Evolutionary conservation across 75 land plant genomes (phyloP), one percentile per base, ranked within the genome.

Genomic region (Azolla pinnata): DNA sequence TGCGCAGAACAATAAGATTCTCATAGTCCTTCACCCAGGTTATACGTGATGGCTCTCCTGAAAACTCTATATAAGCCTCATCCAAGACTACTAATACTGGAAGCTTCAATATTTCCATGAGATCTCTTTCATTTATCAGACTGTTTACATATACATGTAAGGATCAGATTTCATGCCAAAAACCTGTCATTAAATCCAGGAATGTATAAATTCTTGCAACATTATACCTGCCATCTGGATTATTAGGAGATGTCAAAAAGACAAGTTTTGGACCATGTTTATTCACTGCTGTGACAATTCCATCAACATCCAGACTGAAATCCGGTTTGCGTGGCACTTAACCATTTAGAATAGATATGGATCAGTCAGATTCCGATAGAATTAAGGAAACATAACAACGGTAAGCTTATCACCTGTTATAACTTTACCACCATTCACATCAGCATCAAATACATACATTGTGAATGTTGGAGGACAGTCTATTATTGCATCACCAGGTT

Each of bases 401-500:
- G n/a, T 23, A 14, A 3, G 21, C n/a, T 18, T 16, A 18, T 24
- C 77, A 95, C 99, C 99, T 68, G 92, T 95, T 31, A 95, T 61
- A 20, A 90, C 88, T 24, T 47, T 44, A 61, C 97, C 99, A 14
- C 81, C 88, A 86, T 95, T 95, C 25, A 95, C 96, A 38, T 81
- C 82, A 38, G 99, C 97, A 78, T 95, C 97, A 78, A 95, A 95
- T 62, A 85, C 99, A 73, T 95, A 95, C 99, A 95, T 95, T 1
- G 99, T 90, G 69, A 95, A 95, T 40, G 99, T 95, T 31, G 99
- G 99, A 62, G 99, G 99, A 46, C 96, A 95, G 68, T 95, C 99
- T 56, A 90, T 72, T 49, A 95, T 86, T 53, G 80, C 86, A 67
- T 95, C 99, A 54, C 97, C 88, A 40, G 86, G 87, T 60, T 95